phyloP scores from a whole-genome alignment of 129 eudicot genomes.

The Tanacetum coccineum region DNA sequence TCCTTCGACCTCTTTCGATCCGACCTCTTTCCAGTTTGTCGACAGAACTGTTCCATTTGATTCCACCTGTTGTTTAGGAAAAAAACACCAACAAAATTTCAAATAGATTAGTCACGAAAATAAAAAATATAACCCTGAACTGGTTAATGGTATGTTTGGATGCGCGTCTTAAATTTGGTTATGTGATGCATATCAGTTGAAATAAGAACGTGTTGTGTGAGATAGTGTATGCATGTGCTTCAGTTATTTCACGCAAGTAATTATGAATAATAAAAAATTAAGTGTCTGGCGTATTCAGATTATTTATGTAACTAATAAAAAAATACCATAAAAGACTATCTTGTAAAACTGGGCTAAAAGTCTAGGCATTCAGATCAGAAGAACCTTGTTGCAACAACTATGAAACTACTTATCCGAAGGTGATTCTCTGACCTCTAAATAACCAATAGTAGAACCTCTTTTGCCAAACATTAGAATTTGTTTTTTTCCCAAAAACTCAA shows the following conservation, averaged over 20 bases:
- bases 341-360: not conserved
- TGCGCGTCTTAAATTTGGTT: too few relatives aligned
- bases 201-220: not conserved
- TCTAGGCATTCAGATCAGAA: too few relatives aligned
- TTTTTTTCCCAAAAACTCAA: too few relatives aligned
- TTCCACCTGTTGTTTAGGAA: slow-evolving; percentile 49
- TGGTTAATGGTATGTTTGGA: not conserved
- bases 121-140: not conserved
- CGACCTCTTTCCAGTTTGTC: slow-evolving; percentile 96
- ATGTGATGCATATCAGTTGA: too few relatives aligned
- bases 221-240: not conserved
- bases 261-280: not conserved
- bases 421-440: too few relatives aligned
- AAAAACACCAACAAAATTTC: not conserved
- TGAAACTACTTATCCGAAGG: too few relatives aligned
- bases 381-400: too few relatives aligned
- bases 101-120: too few relatives aligned
- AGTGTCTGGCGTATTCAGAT: not conserved
- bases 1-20: slow-evolving; percentile 77
- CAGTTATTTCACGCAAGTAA: not conserved
- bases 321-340: not conserved
- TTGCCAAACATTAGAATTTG: too few relatives aligned
- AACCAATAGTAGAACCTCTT: too few relatives aligned
- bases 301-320: not conserved
- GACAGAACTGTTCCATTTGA: slow-evolving; percentile 93